Evolutionary conservation across 192 early-diverging fungal species (phyloP), one percentile per base, ranked within the genome.

Genomic region (Jimgerdemannia lactiflua): DNA sequence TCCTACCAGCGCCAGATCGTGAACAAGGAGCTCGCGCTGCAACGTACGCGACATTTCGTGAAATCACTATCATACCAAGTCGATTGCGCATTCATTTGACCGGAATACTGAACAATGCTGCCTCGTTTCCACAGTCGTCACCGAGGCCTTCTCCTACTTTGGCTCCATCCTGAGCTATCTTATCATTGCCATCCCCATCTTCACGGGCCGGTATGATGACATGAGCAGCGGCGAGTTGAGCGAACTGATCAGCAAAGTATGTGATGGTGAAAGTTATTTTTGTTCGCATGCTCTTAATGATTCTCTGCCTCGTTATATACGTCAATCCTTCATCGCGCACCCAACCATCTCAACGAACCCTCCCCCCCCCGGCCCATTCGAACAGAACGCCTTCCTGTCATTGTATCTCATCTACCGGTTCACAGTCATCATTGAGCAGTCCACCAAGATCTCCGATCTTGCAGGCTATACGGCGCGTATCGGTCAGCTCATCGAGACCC

Each of bases 381-480:
- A 20, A 39, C 65, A 89, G 82, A 92, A 90, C 63, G 85, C 94
- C 1, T 97, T 96, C 79, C 84, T 96, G 39, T 93, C 93, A 42
- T 86, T 97, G 81, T 97, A 96, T 67, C 82, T 97, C 39, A 91
- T 93, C 19, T 95, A 86, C 78, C 90, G 86, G 41, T 96, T 96
- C 77, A 90, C 91, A 0, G 71, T 77, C 4, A 84, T 96, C 39
- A 91, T 94, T 59, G 84, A 92, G 66, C 89, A 93, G 76, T 81
- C 91, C 3, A 86, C 87, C 49, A 86, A 84, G 74, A 75, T 94
- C 72, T 91, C 94, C 0, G 91, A 95, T 69, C 74, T 96, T 29
- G 92, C 93, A 29, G 95, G 96, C 4, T 96, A 94, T 70, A 89
- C 91, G 1, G 85, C 92, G 11, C 95, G 96, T 82, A 86, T 98